These are phyloP conservation scores for Sclerotinia glacialis DNA, from an alignment of 2,329 filamentous ascomycete genomes.

Conservation along the genomic window DNA sequence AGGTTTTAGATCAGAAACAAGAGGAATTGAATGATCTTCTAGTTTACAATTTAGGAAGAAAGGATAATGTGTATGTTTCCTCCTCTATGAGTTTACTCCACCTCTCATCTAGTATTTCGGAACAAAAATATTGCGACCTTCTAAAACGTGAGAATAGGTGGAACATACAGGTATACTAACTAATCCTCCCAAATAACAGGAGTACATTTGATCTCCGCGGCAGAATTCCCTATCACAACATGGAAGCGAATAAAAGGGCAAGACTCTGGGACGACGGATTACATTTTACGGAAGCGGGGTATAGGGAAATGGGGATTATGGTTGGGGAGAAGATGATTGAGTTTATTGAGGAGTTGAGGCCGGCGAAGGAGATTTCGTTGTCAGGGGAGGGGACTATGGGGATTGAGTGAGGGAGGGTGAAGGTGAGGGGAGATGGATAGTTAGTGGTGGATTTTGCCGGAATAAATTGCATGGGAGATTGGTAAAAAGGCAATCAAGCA, in stretches of 20 bases:
- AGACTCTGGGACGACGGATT: conserved; percentile 61
- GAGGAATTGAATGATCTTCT: conserved; percentile 54
- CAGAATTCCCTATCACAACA: conserved; percentile 53
- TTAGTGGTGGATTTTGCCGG: too few species aligned
- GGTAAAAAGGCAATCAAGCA: too few species aligned
- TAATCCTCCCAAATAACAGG: conserved; percentile 39
- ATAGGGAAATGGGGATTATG: conserved; percentile 59
- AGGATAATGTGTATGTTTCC: conserved; percentile 26
- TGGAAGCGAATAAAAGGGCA: conserved; percentile 46
- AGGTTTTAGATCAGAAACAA: conserved; percentile 42
- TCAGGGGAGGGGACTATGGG: conserved; percentile 1
- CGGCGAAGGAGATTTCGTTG: background rate
- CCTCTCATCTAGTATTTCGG: background rate
- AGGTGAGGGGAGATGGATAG: background rate
- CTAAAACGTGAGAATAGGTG: background rate
- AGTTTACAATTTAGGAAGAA: conserved; percentile 20
- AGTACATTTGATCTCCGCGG: conserved; percentile 54
- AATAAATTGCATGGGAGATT: too few species aligned
- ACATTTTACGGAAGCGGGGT: conserved; percentile 58
- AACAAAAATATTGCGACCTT: background rate
- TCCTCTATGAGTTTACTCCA: background rate
- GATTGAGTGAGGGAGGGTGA: background rate
- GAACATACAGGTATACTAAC: background rate
- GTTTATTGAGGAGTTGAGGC: conserved; percentile 40
- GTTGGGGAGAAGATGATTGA: conserved; percentile 54